Evolutionary conservation across 139 green algal species (phyloP), one percentile per base, ranked within the genome.

Genomic region (Chlamydomonas sphaeroides): DNA sequence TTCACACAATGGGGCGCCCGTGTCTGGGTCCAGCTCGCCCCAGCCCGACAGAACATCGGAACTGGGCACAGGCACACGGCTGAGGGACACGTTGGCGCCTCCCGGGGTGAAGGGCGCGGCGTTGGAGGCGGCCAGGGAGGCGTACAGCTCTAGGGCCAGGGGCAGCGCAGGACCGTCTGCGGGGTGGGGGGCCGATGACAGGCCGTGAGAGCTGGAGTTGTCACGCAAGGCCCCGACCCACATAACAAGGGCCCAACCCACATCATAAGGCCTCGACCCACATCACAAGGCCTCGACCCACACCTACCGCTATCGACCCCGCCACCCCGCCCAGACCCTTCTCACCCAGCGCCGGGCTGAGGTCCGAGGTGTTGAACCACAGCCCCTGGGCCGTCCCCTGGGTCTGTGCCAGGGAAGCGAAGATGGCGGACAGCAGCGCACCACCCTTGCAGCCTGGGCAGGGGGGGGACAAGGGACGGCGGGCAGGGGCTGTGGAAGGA

Each of bases 361-460:
- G 62, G n/a, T 26, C n/a, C n/a, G 62, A 26, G 32, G 15, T 8
- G 23, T 23, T 30, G 56, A 79, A 79, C 72, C 72, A 79, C 17
- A 68, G 0, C 10, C 72, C 72, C 36, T 79, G 56, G 28, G 15
- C 3, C 38, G 72, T 68, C 5, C 72, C 72, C 1, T 57, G 25
- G 25, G 72, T 30, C 53, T 79, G 72, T 36, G 56, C 56, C 26
- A 79, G 10, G 25, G 72, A 51, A 2, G 56, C 72, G 57, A 59
- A 68, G 7, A 79, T 56, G 28, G 72, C 72, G 0, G 72, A 8
- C 36, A 79, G 72, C 25, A 79, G 38, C 72, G 72, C 56, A 0
- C 72, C 15, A n/a, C 56, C 72, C 57, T 79, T 79, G 56, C 72
- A 79, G 25, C 72, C 72, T 57, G n/a, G n/a, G n/a, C n/a, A n/a